Conservation (phyloP, 345 rosid species). For the Lumnitzera littorea region DNA sequence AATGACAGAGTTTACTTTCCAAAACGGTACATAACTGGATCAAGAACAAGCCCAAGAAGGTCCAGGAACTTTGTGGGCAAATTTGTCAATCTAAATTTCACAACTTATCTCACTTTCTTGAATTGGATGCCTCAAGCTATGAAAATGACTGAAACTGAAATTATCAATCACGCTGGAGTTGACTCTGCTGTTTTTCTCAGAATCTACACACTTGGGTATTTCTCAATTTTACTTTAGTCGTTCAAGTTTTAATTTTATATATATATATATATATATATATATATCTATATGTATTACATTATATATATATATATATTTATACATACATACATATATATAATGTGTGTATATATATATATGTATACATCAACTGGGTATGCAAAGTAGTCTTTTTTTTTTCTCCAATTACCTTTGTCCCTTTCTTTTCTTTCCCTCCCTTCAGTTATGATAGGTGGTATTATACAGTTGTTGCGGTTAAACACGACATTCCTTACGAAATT, state of each 20-base stretch:
- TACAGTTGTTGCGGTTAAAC: too few relatives aligned
- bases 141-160: constrained; percentile 74
- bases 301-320: too few relatives aligned
- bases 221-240: not conserved
- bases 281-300: too few relatives aligned
- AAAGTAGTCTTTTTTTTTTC: too few relatives aligned
- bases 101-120: constrained; percentile 70
- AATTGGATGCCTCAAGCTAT: constrained; percentile 99
- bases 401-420: too few relatives aligned
- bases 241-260: not conserved
- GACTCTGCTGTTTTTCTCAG: constrained; percentile 94
- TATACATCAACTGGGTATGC: too few relatives aligned
- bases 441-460: too few relatives aligned
- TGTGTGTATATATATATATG: too few relatives aligned
- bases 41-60: constrained; percentile 63
- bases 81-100: constrained; percentile 73
- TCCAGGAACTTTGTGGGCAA: constrained; percentile 53
- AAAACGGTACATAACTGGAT: constrained; percentile 74
- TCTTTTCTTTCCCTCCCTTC: too few relatives aligned
- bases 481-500: too few relatives aligned
- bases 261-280: too few relatives aligned
- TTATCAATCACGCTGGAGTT: constrained; percentile 87
- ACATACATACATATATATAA: too few relatives aligned
- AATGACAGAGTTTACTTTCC: constrained; percentile 96
- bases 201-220: constrained; percentile 83